Evolutionary conservation across 768 basidiomycete species (phyloP), one percentile per base, ranked within the genome.

Genomic region (Galerina marginata): DNA sequence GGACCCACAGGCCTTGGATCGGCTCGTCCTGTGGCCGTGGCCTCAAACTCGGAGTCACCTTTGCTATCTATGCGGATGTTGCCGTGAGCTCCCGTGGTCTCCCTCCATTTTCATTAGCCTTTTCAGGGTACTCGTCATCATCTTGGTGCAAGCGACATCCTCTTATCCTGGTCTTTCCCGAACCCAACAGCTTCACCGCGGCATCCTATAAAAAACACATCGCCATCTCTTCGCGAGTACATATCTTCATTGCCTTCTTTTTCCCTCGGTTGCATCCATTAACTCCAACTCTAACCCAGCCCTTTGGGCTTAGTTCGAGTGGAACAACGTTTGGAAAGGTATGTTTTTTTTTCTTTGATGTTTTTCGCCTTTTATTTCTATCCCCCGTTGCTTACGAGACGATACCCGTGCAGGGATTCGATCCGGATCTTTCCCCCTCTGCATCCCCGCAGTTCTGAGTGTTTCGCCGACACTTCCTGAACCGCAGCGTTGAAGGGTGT

Each of bases 381-480:
- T 36, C 15, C 12, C 11, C n/a, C 43, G 47, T 46, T 59, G 56
- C 60, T 64, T 59, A 62, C 59, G 63, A 59, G 47, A 40, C 59
- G 43, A 33, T 60, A 54, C 54, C 56, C 56, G 55, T 47, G 47
- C 54, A 61, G 59, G 52, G 58, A 49, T 48, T 39, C 39, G 25
- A 60, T 44, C 57, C 62, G 54, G 57, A 61, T 59, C 61, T 62
- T 50, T 59, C 58, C 63, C 48, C 60, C 58, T 58, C 60, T 60
- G 60, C 63, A 42, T 64, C 63, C 56, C 62, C 60, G 45, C 58
- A 54, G 42, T 59, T 58, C 63, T 65, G 61, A 56, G 67, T 63
- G 60, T 56, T 36, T 39, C 60, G 42, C 39, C 56, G 57, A 20
- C 20, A 20, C 37, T 56, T 54, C 52, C 54, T 50, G 26, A 26